Evolutionary conservation across 2,329 filamentous ascomycete genomes (phyloP).

Genomic region (Alternaria gansuensis): DNA sequence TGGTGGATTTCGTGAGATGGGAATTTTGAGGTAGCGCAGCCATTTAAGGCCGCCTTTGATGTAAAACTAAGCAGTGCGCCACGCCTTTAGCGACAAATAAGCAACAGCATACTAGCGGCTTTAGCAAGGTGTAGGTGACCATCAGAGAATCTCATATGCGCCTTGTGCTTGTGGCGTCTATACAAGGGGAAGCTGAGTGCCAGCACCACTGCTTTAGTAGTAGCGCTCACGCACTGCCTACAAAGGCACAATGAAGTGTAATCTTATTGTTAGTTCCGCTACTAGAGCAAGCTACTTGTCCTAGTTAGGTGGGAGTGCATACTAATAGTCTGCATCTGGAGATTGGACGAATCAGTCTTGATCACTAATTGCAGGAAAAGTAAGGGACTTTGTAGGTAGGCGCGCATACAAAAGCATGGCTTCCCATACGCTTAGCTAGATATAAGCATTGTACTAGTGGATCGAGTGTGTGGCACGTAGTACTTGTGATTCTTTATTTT

Average conservation of each 20-base stretch:
- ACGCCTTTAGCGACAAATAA: background rate
- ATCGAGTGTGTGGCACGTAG: too few species aligned
- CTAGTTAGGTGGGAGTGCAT: too few species aligned
- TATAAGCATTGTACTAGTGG: too few species aligned
- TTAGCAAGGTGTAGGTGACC: constrained; percentile 2
- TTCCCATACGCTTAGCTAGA: too few species aligned
- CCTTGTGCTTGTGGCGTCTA: background rate
- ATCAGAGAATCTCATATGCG: background rate
- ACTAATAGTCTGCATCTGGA: too few species aligned
- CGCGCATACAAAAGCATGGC: too few species aligned
- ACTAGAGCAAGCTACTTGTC: too few species aligned
- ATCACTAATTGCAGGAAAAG: too few species aligned
- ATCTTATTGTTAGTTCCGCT: too few species aligned
- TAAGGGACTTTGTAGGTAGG: too few species aligned
- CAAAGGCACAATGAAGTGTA: background rate
- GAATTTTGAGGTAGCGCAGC: background rate
- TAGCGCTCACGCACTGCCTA: background rate
- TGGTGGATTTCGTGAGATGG: background rate
- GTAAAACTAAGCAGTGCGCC: background rate
- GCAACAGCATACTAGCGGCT: background rate
- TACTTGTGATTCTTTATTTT: too few species aligned
- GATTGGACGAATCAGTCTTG: too few species aligned
- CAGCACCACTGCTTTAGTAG: constrained; percentile 4
- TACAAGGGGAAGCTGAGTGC: constrained; percentile 1
- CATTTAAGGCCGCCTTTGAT: background rate